A percentile compares a stretch with the other conserved stretches of the same genome.
Evolutionary conservation across 805 yeast species (phyloP).

Genomic region (Kluyveromyces wickerhamii): DNA sequence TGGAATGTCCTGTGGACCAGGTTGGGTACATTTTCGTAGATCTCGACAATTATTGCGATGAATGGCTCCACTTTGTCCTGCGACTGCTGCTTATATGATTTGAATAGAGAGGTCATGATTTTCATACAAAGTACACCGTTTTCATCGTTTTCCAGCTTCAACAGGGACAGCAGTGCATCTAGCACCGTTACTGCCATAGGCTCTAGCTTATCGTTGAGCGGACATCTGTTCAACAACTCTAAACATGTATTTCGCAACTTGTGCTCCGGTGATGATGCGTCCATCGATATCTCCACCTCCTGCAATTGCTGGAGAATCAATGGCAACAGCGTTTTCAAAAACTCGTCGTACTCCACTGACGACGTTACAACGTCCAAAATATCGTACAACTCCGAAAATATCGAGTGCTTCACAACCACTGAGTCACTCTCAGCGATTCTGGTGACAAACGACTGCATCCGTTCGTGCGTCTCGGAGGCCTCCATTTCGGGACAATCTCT

Average conservation of each 20-base stretch:
- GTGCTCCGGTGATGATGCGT: constrained; percentile 58
- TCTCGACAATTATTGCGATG: constrained; percentile 61
- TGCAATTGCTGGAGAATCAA: constrained; percentile 55
- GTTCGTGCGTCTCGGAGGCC: constrained; percentile 23
- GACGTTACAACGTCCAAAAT: constrained; percentile 78
- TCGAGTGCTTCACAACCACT: constrained; percentile 53
- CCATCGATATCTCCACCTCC: constrained; percentile 65
- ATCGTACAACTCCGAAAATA: constrained; percentile 77
- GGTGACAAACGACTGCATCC: constrained; percentile 60
- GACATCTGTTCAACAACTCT: constrained; percentile 73
- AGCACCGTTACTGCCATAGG: constrained; percentile 57
- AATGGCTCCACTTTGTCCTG: constrained; percentile 71
- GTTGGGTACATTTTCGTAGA: constrained; percentile 72
- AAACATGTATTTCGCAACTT: constrained; percentile 68
- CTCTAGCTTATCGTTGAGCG: constrained; percentile 73
- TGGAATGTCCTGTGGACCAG: constrained; percentile 63
- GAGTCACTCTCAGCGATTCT: constrained; percentile 53
- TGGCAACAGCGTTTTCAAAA: constrained; percentile 63
- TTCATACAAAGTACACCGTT: constrained; percentile 90
- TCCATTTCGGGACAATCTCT: no score
- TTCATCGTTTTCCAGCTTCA: constrained; percentile 83
- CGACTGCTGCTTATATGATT: constrained; percentile 64
- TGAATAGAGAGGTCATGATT: constrained; percentile 75
- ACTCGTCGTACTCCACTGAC: constrained; percentile 72
- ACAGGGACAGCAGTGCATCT: constrained; percentile 46